Conservation (phyloP, 1,139 yeast species). For the Blastobotrys apis region DNA sequence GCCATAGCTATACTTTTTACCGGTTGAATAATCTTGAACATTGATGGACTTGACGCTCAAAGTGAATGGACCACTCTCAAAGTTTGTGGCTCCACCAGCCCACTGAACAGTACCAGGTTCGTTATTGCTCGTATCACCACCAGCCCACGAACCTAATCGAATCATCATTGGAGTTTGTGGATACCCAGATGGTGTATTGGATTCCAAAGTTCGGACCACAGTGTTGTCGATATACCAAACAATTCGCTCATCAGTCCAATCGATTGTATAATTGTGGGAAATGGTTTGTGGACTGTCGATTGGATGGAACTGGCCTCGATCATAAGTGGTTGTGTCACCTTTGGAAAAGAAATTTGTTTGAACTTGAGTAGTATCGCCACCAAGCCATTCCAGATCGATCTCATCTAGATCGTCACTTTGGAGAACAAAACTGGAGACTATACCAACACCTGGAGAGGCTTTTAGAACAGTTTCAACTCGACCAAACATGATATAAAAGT, state of each 20-base stretch:
- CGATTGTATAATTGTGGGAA: constrained; percentile 73
- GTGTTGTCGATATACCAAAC: constrained; percentile 55
- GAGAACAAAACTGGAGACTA: constrained; percentile 71
- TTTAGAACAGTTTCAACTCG: constrained; percentile 64
- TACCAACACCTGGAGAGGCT: constrained; percentile 74
- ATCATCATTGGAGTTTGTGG: constrained; percentile 77
- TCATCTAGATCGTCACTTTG: constrained; percentile 86
- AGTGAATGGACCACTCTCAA: constrained; percentile 58
- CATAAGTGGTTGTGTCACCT: constrained; percentile 70
- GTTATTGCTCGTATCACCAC: constrained; percentile 63
- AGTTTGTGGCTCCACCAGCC: constrained; percentile 78
- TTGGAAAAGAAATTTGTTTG: constrained; percentile 79
- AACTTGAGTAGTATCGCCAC: constrained; percentile 64
- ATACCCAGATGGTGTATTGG: constrained; percentile 51
- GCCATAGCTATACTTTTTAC: constrained; percentile 58
- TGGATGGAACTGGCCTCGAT: constrained; percentile 68
- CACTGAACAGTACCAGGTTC: constrained; percentile 68
- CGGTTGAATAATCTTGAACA: constrained; percentile 77
- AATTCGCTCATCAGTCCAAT: constrained; percentile 63
- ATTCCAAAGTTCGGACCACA: constrained; percentile 52
- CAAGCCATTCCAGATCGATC: constrained; percentile 79
- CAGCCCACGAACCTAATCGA: constrained; percentile 75
- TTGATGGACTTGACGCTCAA: constrained; percentile 59
- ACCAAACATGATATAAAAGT: constrained; percentile 83
- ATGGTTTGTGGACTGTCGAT: constrained; percentile 52